Conservation (phyloP, 2,329 filamentous ascomycete genomes). For the Fusarium piperis region DNA sequence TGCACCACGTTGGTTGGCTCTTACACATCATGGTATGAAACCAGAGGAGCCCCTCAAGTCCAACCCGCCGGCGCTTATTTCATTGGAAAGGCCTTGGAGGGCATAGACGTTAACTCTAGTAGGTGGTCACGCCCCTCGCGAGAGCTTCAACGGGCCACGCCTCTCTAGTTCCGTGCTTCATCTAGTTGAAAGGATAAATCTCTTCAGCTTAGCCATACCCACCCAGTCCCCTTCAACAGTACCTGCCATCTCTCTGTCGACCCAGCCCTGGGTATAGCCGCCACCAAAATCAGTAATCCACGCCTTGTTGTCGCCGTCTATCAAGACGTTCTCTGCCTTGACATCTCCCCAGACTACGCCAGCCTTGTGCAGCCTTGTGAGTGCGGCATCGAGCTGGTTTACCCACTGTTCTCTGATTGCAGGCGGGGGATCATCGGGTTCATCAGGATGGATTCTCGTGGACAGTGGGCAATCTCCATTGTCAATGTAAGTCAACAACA, state of each 20-base stretch:
- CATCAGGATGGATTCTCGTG: not conserved
- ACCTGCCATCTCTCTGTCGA: not conserved
- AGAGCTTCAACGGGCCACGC: too few relatives aligned
- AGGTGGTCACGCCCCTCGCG: too few relatives aligned
- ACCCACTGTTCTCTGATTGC: conserved; percentile 25
- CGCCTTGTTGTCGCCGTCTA: not conserved
- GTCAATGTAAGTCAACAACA: conserved; percentile 25
- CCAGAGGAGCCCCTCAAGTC: too few relatives aligned
- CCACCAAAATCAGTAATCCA: conserved; percentile 8
- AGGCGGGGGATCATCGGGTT: conserved; percentile 9
- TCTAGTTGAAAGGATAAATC: not conserved
- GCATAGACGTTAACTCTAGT: too few relatives aligned
- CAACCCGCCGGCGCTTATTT: too few relatives aligned
- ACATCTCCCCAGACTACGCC: not conserved
- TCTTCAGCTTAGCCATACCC: conserved; percentile 1
- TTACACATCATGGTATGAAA: too few relatives aligned
- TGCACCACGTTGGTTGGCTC: too few relatives aligned
- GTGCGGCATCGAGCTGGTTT: conserved; percentile 1
- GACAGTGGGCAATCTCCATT: not conserved
- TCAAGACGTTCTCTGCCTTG: not conserved
- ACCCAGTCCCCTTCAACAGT: not conserved
- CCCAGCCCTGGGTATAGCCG: not conserved
- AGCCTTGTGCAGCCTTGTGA: not conserved
- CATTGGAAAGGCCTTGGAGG: too few relatives aligned
- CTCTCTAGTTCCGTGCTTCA: too few relatives aligned